Evolutionary conservation across 169 alveolate species (phyloP).

Genomic region (Babesia caballi): DNA sequence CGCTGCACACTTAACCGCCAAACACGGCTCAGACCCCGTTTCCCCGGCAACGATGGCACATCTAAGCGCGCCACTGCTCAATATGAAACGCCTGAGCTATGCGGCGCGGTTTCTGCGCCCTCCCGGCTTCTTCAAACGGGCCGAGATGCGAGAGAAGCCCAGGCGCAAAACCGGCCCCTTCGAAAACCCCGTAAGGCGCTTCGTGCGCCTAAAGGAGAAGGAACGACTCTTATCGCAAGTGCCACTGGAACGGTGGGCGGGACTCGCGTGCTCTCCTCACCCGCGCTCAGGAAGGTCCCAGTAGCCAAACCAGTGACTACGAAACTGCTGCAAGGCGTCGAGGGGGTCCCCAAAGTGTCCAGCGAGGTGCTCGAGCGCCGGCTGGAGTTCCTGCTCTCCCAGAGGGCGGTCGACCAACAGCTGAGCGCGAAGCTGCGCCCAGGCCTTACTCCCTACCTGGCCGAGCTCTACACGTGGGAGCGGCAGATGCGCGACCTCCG

Average conservation of each 20-base stretch:
- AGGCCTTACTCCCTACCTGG: constrained; percentile 82
- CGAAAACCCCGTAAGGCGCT: constrained; percentile 75
- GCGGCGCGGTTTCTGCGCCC: constrained; percentile 64
- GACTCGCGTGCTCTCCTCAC: not conserved
- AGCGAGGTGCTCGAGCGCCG: constrained; percentile 75
- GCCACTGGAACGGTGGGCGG: constrained; percentile 70
- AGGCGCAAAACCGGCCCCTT: constrained; percentile 78
- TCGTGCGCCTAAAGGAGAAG: constrained; percentile 76
- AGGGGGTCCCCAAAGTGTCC: constrained; percentile 75
- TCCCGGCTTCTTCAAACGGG: constrained; percentile 78
- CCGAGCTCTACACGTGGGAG: constrained; percentile 83
- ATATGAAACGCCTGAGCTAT: constrained; percentile 32
- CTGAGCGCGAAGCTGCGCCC: constrained; percentile 72
- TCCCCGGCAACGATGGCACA: not conserved
- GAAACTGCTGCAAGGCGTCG: constrained; percentile 56
- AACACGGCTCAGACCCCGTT: no score
- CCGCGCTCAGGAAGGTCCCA: constrained; percentile 61
- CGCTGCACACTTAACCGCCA: no score
- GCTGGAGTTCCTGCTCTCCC: constrained; percentile 72
- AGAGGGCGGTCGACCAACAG: constrained; percentile 77
- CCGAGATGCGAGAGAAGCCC: constrained; percentile 80
- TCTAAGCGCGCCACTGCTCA: not conserved
- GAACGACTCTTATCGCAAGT: constrained; percentile 74
- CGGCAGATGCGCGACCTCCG: constrained; percentile 81
- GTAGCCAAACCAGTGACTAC: constrained; percentile 61